A percentile compares a stretch with the other conserved stretches of the same genome.
Evolutionary conservation across 768 basidiomycete species (phyloP).

Genomic region (Ramaria rubella): DNA sequence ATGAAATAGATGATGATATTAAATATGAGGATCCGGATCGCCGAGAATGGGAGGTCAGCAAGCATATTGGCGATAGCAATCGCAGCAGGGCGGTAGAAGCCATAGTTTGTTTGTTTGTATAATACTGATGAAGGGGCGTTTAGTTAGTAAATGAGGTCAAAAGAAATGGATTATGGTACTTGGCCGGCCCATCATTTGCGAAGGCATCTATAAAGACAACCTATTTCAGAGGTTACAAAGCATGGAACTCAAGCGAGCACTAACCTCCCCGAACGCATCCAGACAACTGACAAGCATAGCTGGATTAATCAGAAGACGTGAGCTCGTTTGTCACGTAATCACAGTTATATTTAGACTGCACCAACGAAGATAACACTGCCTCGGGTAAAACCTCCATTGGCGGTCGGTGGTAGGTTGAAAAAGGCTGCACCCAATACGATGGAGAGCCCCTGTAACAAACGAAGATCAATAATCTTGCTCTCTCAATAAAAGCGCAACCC

Average conservation of each 20-base stretch:
- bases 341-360: constrained; percentile 1
- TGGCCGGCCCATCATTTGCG: constrained; percentile 75
- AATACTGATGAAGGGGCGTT: background rate
- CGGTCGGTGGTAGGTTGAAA: constrained; percentile 62
- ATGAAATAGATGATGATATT: constrained; percentile 38
- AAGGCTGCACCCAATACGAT: constrained; percentile 69
- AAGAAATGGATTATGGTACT: constrained; percentile 30
- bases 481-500: constrained; percentile 28
- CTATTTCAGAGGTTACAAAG: background rate
- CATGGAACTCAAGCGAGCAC: constrained; percentile 15
- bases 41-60: constrained; percentile 29
- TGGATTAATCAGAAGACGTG: constrained; percentile 24
- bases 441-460: constrained; percentile 38
- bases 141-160: background rate
- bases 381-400: constrained; percentile 81
- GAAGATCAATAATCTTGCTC: constrained; percentile 9
- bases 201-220: constrained; percentile 43
- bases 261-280: constrained; percentile 66
- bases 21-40: constrained; percentile 16
- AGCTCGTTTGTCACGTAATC: constrained; percentile 18
- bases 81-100: constrained; percentile 34
- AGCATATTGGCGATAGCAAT: constrained; percentile 35
- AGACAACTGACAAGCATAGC: constrained; percentile 61
- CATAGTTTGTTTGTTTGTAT: constrained; percentile 7
- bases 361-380: constrained; percentile 68